Evolutionary conservation across 768 basidiomycete species (phyloP).

Genomic region (Steccherinum ochraceum): DNA sequence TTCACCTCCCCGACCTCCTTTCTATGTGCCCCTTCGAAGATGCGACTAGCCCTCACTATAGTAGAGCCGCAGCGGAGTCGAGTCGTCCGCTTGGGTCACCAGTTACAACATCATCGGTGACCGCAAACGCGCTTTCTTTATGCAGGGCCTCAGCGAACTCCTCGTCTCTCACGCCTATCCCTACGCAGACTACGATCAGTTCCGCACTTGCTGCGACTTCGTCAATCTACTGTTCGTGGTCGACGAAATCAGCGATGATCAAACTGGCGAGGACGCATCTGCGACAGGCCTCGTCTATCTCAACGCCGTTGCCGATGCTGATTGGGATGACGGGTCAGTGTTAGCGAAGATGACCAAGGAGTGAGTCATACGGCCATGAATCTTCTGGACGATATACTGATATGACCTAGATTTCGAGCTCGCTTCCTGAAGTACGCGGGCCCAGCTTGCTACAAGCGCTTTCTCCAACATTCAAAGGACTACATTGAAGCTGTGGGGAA

Average conservation of each 20-base stretch:
- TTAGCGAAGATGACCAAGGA: conserved; percentile 60
- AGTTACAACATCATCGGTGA: conserved; percentile 55
- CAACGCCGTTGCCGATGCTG: conserved; percentile 47
- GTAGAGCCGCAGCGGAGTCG: conserved; percentile 53
- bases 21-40: conserved; percentile 41
- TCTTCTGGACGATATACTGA: not conserved
- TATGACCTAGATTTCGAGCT: conserved; percentile 41
- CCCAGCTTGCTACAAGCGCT: conserved; percentile 42
- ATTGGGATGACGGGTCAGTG: conserved; percentile 52
- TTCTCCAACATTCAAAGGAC: conserved; percentile 45
- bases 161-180: conserved; percentile 60
- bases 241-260: conserved; percentile 67
- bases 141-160: conserved; percentile 57
- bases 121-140: conserved; percentile 57
- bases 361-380: conserved; percentile 30
- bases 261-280: conserved; percentile 51
- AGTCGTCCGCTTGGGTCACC: conserved; percentile 62
- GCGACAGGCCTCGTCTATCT: conserved; percentile 49
- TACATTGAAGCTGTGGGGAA: conserved; percentile 54
- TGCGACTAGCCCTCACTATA: conserved; percentile 54
- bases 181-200: conserved; percentile 52
- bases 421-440: conserved; percentile 43
- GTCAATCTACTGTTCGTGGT: conserved; percentile 49
- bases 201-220: conserved; percentile 60
- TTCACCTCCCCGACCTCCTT: conserved; percentile 48